Conservation (phyloP, 2,329 filamentous ascomycete genomes). For the Neofusicoccum kwambonambiense region DNA sequence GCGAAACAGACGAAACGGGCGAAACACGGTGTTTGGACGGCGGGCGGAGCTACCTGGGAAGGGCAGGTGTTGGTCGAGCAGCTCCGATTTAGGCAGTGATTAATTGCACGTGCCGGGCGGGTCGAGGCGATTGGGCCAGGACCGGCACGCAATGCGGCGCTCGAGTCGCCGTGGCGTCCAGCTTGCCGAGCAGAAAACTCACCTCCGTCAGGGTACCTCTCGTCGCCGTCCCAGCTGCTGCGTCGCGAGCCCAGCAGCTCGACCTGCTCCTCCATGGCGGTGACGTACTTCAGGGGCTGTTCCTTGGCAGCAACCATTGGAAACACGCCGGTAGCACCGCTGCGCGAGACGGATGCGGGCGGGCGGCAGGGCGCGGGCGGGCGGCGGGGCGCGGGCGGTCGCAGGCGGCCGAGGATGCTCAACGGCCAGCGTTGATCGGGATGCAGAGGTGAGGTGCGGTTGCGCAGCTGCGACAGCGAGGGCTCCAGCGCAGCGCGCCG, state of each 20-base stretch:
- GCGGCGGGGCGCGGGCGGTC: background rate
- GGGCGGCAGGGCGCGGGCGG: background rate
- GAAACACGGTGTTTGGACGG: background rate
- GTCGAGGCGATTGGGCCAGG: background rate
- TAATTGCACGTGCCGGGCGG: background rate
- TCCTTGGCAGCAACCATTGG: background rate
- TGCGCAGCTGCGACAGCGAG: no score
- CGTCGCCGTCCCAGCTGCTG: background rate
- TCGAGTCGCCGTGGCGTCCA: background rate
- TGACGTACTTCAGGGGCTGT: background rate
- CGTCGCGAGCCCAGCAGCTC: background rate
- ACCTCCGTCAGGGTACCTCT: background rate
- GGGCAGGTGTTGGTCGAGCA: constrained; percentile 3
- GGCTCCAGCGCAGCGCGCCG: no score
- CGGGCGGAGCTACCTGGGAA: background rate
- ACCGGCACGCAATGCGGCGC: background rate
- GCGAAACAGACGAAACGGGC: background rate
- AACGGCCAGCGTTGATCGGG: background rate
- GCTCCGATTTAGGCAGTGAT: background rate
- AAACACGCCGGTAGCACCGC: background rate
- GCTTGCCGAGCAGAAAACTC: background rate
- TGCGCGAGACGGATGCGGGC: background rate
- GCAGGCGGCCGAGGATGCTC: background rate
- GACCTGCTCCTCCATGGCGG: background rate
- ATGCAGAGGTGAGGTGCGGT: background rate